Evolutionary conservation across 345 rosid species (phyloP), one percentile per base, ranked within the genome.

Genomic region (Turritis glabra): DNA sequence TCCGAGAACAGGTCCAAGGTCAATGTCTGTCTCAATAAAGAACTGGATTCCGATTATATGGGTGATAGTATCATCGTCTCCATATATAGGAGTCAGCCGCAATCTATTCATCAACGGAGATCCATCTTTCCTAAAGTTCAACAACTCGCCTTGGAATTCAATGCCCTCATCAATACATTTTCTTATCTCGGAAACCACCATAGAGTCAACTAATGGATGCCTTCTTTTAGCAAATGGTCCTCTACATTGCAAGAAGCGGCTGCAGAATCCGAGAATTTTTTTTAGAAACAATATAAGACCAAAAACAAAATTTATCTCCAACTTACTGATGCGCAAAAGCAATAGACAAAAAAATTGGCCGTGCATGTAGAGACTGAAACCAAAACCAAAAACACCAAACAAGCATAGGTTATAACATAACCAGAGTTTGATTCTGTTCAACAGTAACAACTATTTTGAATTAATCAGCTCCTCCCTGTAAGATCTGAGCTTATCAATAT

Each of bases 151-250:
- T 65, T 90, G 94, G 72, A 92, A 92, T 76, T 88, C 94, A 64
- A 88, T 81, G 57, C 96, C 94, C 81, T 90, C 84, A 6, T 86
- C 92, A 64, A 92, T 88, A 82, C 96, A 92, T 82, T 83, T 87
- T 77, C 92, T 85, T 67, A 92, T 88, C 80, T 92, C 90, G 10
- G 96, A 75, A 57, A 92, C 86, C 56, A 87, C 86, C 2, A 87
- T 48, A 27, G 92, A 92, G 72, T 90, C 91, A 48, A 92, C 96
- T 75, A 86, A 70, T 25, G 94, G 93, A 64, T 92, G 97, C 80
- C 96, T 86, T 79, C 96, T 82, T 80, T 92, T 92, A 26, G 97
- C 96, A 85, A 92, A 92, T 32, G 94, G 96, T 41, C 97, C 96
- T 83, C 96, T 84, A 77, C 87, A 92, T 75, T 92, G 97, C 82